Evolutionary conservation across 2,329 filamentous ascomycete genomes (phyloP), one percentile per base, ranked within the genome.

Genomic region (Venturiaceae sp.): DNA sequence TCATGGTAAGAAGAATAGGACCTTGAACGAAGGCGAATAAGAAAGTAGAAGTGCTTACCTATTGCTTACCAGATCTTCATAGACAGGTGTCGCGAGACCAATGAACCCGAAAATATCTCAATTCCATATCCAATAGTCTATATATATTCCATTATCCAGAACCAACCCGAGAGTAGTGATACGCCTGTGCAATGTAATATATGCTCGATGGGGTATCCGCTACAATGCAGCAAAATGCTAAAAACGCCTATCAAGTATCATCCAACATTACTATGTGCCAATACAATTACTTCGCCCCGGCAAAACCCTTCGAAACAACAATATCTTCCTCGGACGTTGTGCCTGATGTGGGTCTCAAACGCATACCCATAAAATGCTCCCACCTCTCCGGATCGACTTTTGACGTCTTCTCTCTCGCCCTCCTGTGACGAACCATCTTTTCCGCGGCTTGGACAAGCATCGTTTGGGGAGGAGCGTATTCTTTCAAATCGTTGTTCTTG

Each of bases 391-490:
- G 60, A 16, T 74, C 64, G 8, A 66, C 64, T n/a, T 63, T 52
- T 56, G 70, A 70, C 0, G 68, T 71, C 1, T 64, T 64, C 62
- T 78, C 75, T 55, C 76, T 65, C 19, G 75, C 67, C 26, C 76
- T 65, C 52, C 76, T 67, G 57, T 77, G 74, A 39, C 77, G 62
- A 0, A 78, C 76, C 3, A 79, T 65, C 59, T 76, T 75, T 64
- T 78, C 75, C 0, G 77, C 77, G 1, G 74, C 68, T 62, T 79
- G 77, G 58, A 68, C 63, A 14, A 79, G 65, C 65, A 77, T 75
- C 0, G 72, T 66, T 58, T 67, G 70, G 0, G 77, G 76, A 26
- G 74, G 71, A 16, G 73, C 74, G 61, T 79, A 78, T 28, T 57
- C 55, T 21, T 57, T 55, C 16, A 50, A 26, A 11, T 34, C 53